These are phyloP conservation scores for Fomitopsis pulvina DNA, from an alignment of 768 basidiomycete genomes.

Conservation along the genomic window DNA sequence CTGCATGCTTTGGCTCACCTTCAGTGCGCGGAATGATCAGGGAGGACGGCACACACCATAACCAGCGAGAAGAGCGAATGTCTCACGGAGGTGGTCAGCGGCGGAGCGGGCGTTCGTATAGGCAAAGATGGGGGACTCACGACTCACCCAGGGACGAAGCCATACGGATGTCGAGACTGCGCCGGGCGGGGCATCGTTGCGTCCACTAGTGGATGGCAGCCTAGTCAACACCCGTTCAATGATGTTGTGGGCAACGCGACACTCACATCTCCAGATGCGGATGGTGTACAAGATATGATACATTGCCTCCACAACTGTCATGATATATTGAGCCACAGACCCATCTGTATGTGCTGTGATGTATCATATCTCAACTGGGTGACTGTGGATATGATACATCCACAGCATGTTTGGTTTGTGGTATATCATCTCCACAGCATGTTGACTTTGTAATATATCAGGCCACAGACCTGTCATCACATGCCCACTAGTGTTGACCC, in stretches of 20 bases:
- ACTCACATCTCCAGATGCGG: constrained; percentile 13
- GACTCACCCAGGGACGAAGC: background rate
- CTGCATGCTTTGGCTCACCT: background rate
- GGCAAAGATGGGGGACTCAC: background rate
- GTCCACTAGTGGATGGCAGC: too few relatives aligned
- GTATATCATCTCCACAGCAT: too few relatives aligned
- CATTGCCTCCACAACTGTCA: too few relatives aligned
- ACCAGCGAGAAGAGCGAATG: background rate
- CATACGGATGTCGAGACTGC: constrained; percentile 8
- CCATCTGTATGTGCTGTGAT: too few relatives aligned
- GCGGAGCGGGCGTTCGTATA: background rate
- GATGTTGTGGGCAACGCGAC: background rate
- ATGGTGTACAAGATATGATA: too few relatives aligned
- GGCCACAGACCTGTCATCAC: too few relatives aligned
- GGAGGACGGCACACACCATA: background rate
- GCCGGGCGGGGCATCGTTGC: background rate
- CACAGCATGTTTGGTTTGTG: too few relatives aligned
- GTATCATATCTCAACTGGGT: too few relatives aligned
- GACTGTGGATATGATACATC: too few relatives aligned
- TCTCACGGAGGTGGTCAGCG: background rate
- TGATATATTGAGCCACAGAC: too few relatives aligned
- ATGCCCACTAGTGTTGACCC: too few relatives aligned
- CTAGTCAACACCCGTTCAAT: background rate
- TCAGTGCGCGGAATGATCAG: background rate
- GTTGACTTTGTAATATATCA: too few relatives aligned